phyloP scores from a whole-genome alignment of 2,329 filamentous ascomycete species.

The Sclerotinia spermophila region DNA sequence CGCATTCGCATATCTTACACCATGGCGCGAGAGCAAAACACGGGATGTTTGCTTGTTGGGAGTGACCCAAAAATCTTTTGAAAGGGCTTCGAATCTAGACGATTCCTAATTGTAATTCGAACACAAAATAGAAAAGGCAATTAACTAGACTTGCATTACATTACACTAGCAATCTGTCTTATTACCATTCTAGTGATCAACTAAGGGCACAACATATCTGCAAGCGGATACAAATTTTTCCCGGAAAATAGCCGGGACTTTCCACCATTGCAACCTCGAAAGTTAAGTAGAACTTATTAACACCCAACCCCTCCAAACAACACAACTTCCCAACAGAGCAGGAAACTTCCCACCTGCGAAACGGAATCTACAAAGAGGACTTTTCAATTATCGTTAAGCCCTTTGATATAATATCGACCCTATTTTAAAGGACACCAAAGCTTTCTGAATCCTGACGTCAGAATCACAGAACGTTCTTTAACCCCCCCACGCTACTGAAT shows the following conservation, averaged over 20 bases:
- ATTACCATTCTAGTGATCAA: neutral
- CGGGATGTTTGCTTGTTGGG: neutral
- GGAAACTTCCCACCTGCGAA: neutral
- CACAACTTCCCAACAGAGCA: slow-evolving; percentile 3
- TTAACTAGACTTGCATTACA: slow-evolving; percentile 1
- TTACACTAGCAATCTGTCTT: slow-evolving; percentile 3
- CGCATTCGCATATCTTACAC: neutral
- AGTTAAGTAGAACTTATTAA: neutral
- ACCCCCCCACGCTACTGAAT: slow-evolving; percentile 9
- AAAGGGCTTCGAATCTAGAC: neutral
- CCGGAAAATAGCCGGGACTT: slow-evolving; percentile 12
- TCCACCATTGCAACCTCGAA: slow-evolving; percentile 13
- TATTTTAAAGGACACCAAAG: neutral
- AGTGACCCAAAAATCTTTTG: neutral
- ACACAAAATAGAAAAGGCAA: neutral
- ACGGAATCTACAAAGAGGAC: neutral
- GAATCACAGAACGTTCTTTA: slow-evolving; percentile 2
- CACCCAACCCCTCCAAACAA: slow-evolving; percentile 17
- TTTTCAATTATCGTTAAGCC: neutral
- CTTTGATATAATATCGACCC: neutral
- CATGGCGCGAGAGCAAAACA: neutral
- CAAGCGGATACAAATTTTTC: neutral
- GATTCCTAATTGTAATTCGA: neutral
- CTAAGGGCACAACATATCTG: neutral
- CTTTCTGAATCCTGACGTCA: neutral